Evolutionary conservation across 441 rosid species (phyloP).

Genomic region (Corymbia citriodora): DNA sequence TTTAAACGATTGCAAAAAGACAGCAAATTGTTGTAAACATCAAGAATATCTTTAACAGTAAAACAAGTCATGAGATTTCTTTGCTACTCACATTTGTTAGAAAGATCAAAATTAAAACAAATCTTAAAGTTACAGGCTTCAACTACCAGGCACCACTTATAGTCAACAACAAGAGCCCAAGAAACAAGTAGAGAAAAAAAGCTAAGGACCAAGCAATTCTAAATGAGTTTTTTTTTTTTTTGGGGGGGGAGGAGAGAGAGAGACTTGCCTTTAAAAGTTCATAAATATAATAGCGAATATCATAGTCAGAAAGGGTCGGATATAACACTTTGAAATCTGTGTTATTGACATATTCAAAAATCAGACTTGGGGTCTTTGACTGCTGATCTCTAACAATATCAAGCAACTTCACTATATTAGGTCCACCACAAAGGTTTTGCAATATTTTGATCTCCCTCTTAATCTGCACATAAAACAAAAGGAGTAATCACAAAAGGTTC

Average conservation of each 20-base stretch:
- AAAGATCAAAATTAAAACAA: neutral
- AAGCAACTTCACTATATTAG: slow-evolving; percentile 85
- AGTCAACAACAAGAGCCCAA: neutral
- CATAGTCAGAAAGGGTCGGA: slow-evolving; percentile 85
- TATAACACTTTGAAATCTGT: slow-evolving; percentile 95
- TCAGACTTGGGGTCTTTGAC: slow-evolving; percentile 94
- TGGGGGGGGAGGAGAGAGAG: neutral
- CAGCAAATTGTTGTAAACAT: neutral
- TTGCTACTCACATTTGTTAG: neutral
- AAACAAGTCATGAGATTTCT: neutral
- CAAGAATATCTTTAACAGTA: neutral
- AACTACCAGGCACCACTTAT: neutral
- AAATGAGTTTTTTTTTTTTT: neutral
- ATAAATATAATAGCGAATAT: slow-evolving; percentile 82
- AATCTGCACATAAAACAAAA: slow-evolving; percentile 45
- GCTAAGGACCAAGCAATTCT: neutral
- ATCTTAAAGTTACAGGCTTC: neutral
- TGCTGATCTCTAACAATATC: slow-evolving; percentile 99
- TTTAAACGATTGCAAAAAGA: neutral
- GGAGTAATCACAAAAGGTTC: neutral
- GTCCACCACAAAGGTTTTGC: slow-evolving; percentile 98
- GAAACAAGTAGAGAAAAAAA: neutral
- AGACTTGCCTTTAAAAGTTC: slow-evolving; percentile 82
- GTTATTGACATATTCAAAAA: slow-evolving; percentile 92
- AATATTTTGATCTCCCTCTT: slow-evolving; percentile 96